Conservation (phyloP, 305 asterid genomes). For the Rubia peregrina region DNA sequence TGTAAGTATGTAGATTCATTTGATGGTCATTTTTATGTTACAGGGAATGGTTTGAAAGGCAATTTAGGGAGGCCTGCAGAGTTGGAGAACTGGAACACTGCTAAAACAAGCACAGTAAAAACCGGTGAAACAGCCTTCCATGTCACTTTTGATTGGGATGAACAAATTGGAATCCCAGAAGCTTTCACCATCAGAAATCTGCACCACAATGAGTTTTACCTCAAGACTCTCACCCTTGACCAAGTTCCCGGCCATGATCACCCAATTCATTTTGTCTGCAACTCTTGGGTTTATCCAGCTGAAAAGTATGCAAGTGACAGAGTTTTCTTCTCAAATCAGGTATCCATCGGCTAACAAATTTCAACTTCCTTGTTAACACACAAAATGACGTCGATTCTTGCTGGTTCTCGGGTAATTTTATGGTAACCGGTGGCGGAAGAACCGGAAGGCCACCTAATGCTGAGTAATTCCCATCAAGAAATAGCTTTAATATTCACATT, state of each 20-base stretch:
- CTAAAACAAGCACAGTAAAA: background rate
- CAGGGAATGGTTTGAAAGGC: conserved; percentile 33
- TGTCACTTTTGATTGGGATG: conserved; percentile 52
- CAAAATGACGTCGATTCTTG: background rate
- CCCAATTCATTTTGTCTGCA: conserved; percentile 51
- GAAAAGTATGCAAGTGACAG: conserved; percentile 34
- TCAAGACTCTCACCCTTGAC: conserved; percentile 54
- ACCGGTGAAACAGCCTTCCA: conserved; percentile 38
- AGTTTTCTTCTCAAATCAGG: conserved; percentile 60
- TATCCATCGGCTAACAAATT: background rate
- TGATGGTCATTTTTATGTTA: background rate
- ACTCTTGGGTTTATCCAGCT: conserved; percentile 62
- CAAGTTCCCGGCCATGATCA: conserved; percentile 46
- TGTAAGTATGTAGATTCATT: too few relatives aligned
- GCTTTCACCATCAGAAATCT: conserved; percentile 42
- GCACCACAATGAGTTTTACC: conserved; percentile 54
- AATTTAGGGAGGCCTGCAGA: conserved; percentile 43
- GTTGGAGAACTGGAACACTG: conserved; percentile 26
- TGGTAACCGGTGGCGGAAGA: too few relatives aligned
- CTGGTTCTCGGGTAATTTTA: too few relatives aligned
- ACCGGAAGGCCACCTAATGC: too few relatives aligned
- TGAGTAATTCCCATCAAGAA: too few relatives aligned
- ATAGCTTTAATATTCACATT: too few relatives aligned
- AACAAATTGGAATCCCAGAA: conserved; percentile 47
- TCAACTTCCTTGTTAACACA: background rate